Base-by-base conservation (phyloP, 805 yeast species). In the Candida schatavii region DNA sequence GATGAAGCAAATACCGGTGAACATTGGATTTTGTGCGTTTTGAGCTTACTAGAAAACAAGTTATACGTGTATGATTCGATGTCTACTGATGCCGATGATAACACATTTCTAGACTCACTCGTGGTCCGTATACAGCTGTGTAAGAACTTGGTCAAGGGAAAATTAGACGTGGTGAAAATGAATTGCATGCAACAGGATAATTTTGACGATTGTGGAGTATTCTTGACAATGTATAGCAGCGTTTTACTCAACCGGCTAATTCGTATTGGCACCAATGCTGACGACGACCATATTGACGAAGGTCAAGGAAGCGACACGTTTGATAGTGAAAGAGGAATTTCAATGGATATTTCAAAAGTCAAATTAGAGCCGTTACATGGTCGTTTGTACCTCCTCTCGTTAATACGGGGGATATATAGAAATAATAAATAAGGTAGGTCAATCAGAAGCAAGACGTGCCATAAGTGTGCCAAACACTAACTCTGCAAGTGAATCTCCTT, bases 11-110 rank as follows among this genome's bases (percentile, higher is more conserved):
- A 78, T 46, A 81, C 82, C 14, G 93, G 91, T 1, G 80, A 80
- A 35, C 93, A 86, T 60, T 85, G 95, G 93, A 80, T 86, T 0
- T 60, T 86, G 13, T 69, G 81, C 11, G 70, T 85, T 13, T 65
- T 81, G 5, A 70, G 74, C 26, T 46, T 74, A 6, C 58, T 72
- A 11, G 83, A 77, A 31, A 61, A 65, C 14, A 66, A 61, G 25
- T 74, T 81, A 2, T 68, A 66, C 18, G 64, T 83, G 9, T 83
- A 80, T 54, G 93, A 86, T 52, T 78, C 86, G 35, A 61, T 78
- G 79, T 59, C 56, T 7, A 58, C 61, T 5, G 71, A 70, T 22
- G 77, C 77, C 41, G 66, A 62, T 15, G 49, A 47, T 14, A 52
- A 52, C 3, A 36, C 44, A 10, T 62, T 70, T 19, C 50, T 66